phyloP scores from a whole-genome alignment of 306 rosid genomes.

The Castanea crenata region DNA sequence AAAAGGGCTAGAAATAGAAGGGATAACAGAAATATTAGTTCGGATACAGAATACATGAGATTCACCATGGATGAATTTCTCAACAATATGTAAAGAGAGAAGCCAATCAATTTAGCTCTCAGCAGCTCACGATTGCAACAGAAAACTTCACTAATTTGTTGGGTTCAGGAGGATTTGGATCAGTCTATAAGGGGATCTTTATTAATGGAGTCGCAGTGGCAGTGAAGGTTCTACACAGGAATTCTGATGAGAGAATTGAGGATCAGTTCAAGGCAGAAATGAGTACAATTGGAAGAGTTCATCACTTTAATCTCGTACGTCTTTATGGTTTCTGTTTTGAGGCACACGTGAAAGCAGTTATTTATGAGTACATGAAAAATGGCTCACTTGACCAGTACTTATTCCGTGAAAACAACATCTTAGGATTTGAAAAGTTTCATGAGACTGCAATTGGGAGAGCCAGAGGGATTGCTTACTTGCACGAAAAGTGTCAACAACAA shows the following conservation, averaged over 20 bases:
- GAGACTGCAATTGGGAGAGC: constrained; percentile 47
- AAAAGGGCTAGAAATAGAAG: too few relatives aligned
- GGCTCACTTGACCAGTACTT: constrained; percentile 31
- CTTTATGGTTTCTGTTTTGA: constrained; percentile 47
- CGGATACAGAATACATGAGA: too few relatives aligned
- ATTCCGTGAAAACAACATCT: constrained; percentile 20
- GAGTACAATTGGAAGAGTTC: constrained; percentile 47
- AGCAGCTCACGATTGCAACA: constrained; percentile 27
- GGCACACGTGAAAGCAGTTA: constrained; percentile 18
- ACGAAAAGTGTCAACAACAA: constrained; percentile 36
- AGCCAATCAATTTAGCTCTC: constrained; percentile 18
- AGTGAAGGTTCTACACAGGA: constrained; percentile 32
- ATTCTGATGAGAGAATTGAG: constrained; percentile 28
- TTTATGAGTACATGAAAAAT: constrained; percentile 38
- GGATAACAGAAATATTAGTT: too few relatives aligned
- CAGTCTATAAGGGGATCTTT: constrained; percentile 36
- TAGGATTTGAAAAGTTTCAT: constrained; percentile 26
- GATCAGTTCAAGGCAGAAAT: constrained; percentile 48
- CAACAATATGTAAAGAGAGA: too few relatives aligned
- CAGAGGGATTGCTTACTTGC: constrained; percentile 46
- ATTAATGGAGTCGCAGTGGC: constrained; percentile 29
- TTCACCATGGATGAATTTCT: too few relatives aligned
- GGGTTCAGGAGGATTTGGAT: constrained; percentile 46
- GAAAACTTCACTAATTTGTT: constrained; percentile 23
- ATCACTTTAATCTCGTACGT: constrained; percentile 34